phyloP scores from a whole-genome alignment of 768 basidiomycete genomes.

The Collybiopsis luxurians region DNA sequence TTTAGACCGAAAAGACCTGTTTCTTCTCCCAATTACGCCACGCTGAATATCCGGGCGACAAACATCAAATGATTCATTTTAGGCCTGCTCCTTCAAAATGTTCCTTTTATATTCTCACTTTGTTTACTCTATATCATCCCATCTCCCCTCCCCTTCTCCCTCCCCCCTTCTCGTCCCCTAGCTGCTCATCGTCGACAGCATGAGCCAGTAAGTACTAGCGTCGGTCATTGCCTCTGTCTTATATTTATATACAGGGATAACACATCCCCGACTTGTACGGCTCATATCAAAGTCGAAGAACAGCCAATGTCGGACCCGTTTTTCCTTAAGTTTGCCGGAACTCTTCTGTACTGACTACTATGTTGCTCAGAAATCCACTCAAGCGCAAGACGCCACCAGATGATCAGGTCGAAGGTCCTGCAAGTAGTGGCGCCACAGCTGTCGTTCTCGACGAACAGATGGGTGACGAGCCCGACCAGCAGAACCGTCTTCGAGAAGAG shows the following conservation, averaged over 20 bases:
- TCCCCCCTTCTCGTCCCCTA: not conserved
- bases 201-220: not conserved
- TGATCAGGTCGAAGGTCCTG: not conserved
- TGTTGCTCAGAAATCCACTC: not conserved
- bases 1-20: not conserved
- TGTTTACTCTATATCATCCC: not conserved
- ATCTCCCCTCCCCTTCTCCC: not conserved
- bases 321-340: too few species aligned
- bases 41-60: not conserved
- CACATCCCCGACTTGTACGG: not conserved
- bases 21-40: conserved; percentile 4
- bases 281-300: conserved; percentile 3
- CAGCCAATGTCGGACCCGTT: not conserved
- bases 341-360: too few species aligned
- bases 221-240: not conserved
- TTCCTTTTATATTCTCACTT: conserved; percentile 2
- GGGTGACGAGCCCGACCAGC: not conserved
- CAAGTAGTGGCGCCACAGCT: not conserved
- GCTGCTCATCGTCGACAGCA: not conserved
- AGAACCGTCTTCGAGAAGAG: not conserved
- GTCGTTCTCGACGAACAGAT: conserved; percentile 1
- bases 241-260: not conserved
- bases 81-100: not conserved
- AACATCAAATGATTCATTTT: conserved; percentile 6
- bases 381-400: conserved; percentile 5